Conservation (phyloP, 2,329 filamentous ascomycete species). For the Zasmidium citrigriseum region DNA sequence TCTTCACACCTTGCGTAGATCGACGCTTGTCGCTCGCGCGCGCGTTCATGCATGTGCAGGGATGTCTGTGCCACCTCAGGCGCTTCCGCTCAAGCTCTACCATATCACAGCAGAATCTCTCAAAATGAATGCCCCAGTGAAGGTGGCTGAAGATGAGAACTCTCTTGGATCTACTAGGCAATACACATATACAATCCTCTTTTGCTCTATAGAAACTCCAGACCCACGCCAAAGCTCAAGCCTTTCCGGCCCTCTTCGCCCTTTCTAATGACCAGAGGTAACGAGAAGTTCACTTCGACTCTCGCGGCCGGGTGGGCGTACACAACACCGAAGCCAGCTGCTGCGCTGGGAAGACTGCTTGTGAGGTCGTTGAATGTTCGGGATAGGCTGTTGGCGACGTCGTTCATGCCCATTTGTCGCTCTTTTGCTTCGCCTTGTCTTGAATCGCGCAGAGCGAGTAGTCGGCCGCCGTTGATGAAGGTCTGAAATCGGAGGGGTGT, state of each 20-base stretch:
- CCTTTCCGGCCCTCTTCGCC: slow-evolving; percentile 91
- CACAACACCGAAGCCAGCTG: slow-evolving; percentile 85
- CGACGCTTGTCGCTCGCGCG: neutral
- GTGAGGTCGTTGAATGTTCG: slow-evolving; percentile 69
- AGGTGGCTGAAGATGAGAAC: neutral
- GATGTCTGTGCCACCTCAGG: neutral
- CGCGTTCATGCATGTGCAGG: neutral
- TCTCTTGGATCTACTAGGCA: neutral
- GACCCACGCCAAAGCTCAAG: slow-evolving; percentile 90
- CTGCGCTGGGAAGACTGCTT: slow-evolving; percentile 77
- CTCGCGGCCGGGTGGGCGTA: slow-evolving; percentile 92
- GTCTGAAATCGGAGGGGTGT: slow-evolving; percentile 84
- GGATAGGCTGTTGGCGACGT: slow-evolving; percentile 57
- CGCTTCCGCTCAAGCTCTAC: neutral
- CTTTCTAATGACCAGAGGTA: slow-evolving; percentile 77
- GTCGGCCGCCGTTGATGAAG: slow-evolving; percentile 85
- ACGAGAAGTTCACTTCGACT: slow-evolving; percentile 93
- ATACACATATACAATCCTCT: neutral
- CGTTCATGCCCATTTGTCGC: slow-evolving; percentile 49
- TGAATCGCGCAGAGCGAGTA: slow-evolving; percentile 70
- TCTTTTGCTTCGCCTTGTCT: slow-evolving; percentile 37
- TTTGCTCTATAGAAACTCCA: slow-evolving; percentile 77
- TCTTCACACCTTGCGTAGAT: neutral
- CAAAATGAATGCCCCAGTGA: neutral
- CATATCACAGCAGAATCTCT: too few relatives aligned